Conservation (phyloP, 495 filamentous ascomycete genomes). For the Platismatia glauca region DNA sequence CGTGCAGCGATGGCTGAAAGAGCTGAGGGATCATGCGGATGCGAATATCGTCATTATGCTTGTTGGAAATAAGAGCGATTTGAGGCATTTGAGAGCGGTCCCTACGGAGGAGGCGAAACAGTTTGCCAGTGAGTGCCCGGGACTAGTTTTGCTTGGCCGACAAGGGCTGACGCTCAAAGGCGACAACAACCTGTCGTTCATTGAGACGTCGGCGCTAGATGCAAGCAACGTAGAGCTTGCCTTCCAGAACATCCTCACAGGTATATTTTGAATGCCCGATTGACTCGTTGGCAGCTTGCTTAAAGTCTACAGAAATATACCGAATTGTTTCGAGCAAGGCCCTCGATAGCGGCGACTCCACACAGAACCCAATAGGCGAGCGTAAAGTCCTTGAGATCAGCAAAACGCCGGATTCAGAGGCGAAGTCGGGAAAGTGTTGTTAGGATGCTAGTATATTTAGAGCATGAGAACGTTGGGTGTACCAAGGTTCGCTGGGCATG, state of each 20-base stretch:
- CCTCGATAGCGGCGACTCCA: conserved; percentile 71
- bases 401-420: conserved; percentile 65
- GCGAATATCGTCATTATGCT: conserved; percentile 99
- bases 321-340: conserved; percentile 97
- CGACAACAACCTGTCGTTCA: conserved; percentile 94
- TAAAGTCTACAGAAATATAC: conserved; percentile 74
- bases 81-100: conserved; percentile 93
- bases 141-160: background rate
- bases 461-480: background rate
- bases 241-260: conserved; percentile 98
- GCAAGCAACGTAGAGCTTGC: conserved; percentile 99
- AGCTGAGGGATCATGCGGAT: conserved; percentile 95
- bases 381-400: conserved; percentile 70
- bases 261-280: conserved; percentile 39
- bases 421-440: conserved; percentile 82
- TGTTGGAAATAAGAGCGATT: conserved; percentile 99
- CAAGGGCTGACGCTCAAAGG: conserved; percentile 40
- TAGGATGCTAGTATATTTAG: conserved; percentile 34
- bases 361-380: conserved; percentile 59
- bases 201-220: conserved; percentile 97
- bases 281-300: background rate
- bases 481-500: background rate
- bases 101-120: conserved; percentile 97
- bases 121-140: conserved; percentile 74
- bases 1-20: conserved; percentile 97